A percentile compares a stretch with the other conserved stretches of the same genome.
Conservation (phyloP, 2,329 filamentous ascomycete species). For the Curvularia sp. region DNA sequence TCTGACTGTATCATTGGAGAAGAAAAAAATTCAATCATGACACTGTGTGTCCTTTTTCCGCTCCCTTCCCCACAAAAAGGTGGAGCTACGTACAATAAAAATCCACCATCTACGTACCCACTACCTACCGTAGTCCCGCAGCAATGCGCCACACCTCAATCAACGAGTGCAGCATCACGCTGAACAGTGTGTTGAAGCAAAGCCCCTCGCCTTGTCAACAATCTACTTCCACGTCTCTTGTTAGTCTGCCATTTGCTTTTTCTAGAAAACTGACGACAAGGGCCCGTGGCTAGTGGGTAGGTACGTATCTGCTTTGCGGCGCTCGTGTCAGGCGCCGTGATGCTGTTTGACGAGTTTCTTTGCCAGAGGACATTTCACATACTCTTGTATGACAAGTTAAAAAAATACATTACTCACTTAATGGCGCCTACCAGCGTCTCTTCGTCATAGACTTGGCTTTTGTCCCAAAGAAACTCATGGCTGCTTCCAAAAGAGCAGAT, state of each 20-base stretch:
- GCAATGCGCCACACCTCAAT: not conserved
- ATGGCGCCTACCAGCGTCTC: conserved; percentile 4
- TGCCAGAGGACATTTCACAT: not conserved
- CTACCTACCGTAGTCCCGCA: not conserved
- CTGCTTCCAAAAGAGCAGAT: conserved; percentile 10
- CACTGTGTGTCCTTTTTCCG: too few relatives aligned
- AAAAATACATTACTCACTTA: not conserved
- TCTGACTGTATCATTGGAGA: too few relatives aligned
- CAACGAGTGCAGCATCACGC: not conserved
- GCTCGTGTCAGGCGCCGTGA: not conserved
- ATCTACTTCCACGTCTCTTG: conserved; percentile 12
- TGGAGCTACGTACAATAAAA: not conserved
- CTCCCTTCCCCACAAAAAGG: too few relatives aligned
- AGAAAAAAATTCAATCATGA: too few relatives aligned
- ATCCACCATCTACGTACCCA: not conserved
- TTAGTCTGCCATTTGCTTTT: conserved; percentile 5
- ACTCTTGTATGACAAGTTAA: not conserved
- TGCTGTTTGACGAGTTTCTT: not conserved
- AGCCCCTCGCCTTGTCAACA: conserved; percentile 10
- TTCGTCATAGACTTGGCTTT: conserved; percentile 6
- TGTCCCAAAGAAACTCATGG: conserved; percentile 5
- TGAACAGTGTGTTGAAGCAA: not conserved
- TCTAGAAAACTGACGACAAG: not conserved
- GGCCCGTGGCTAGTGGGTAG: conserved; percentile 8
- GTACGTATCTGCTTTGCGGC: not conserved